Base-by-base conservation (phyloP, 208 protist species). In the Phytomonas sp. region DNA sequence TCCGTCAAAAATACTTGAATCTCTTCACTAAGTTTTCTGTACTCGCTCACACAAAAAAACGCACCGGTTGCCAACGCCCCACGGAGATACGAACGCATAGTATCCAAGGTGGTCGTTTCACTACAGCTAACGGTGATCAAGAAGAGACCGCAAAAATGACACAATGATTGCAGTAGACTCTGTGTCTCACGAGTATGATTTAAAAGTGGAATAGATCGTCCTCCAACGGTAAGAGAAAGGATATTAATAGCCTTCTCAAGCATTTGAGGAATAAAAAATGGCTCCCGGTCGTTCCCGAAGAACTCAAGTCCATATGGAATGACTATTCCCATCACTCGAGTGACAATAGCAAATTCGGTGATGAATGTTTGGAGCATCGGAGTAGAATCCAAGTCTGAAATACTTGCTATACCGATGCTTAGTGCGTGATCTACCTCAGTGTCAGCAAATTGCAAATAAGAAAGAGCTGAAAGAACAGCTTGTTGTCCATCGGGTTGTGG, bases 241-340 rank as follows among this genome's bases (percentile, higher is more conserved):
- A 71, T 29, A 23, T 64, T 62, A 40, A 71, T 68, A 8, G 70
- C 15, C 64, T 68, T 71, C 31, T 80, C 76, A 26, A 80, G 29
- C n/a, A 74, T 34, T 30, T 76, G 66, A n/a, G 75, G 67, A 51
- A 75, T 73, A 69, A 93, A 76, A 37, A 91, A 63, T 20, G 82
- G 76, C 30, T 80, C 23, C 28, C 36, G 68, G 51, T 81, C 73
- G 70, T 89, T 83, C 29, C 91, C 91, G n/a, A 88, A 61, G 74
- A 94, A 93, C 70, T 96, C 91, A 53, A 89, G 79, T 28, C 88
- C 91, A 76, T 96, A 91, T 20, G 74, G 62, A 46, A 88, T 71
- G 20, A 66, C 61, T 59, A 88, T 72, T 23, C 87, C 87, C 30
- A 94, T 74, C 8, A 84, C 74, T 60, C 85, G 77, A 33, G 88